Percentiles rank a stretch among this genome's conserved stretches.
phyloP scores from a whole-genome alignment of 257 asterid genomes.

The Ilex asprella region DNA sequence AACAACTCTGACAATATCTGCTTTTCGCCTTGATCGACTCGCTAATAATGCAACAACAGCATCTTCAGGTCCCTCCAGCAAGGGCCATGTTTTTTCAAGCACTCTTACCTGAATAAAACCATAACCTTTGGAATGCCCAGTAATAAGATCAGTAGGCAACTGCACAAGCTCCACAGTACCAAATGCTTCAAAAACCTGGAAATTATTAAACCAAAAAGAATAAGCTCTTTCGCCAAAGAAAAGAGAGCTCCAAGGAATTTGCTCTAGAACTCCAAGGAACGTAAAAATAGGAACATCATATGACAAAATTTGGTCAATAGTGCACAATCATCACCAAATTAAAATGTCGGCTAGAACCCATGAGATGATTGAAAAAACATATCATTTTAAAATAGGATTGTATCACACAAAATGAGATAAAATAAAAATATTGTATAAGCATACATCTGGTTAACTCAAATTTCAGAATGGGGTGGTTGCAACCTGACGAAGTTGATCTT shows the following conservation, averaged over 20 bases:
- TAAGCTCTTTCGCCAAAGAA: background rate
- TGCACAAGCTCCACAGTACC: constrained; percentile 68
- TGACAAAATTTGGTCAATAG: background rate
- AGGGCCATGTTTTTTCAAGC: constrained; percentile 12
- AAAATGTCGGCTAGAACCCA: background rate
- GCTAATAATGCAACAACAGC: constrained; percentile 11
- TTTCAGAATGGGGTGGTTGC: background rate
- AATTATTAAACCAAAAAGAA: background rate
- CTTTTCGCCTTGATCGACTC: background rate
- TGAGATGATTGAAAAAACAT: too few relatives aligned
- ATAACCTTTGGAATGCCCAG: constrained; percentile 59
- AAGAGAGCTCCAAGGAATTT: background rate
- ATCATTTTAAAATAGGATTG: too few relatives aligned
- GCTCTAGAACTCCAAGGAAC: background rate
- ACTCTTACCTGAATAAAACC: constrained; percentile 63
- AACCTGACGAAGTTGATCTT: constrained; percentile 72
- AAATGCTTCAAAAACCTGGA: constrained; percentile 67
- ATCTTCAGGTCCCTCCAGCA: background rate
- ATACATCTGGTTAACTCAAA: too few relatives aligned
- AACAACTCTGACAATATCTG: background rate
- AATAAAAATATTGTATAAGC: too few relatives aligned
- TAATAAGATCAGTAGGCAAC: constrained; percentile 55
- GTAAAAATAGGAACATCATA: background rate
- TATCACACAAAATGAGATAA: too few relatives aligned
- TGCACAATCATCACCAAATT: background rate